Evolutionary conservation across 2,329 filamentous ascomycete genomes (phyloP), one percentile per base, ranked within the genome.

Genomic region (Alternaria atra): DNA sequence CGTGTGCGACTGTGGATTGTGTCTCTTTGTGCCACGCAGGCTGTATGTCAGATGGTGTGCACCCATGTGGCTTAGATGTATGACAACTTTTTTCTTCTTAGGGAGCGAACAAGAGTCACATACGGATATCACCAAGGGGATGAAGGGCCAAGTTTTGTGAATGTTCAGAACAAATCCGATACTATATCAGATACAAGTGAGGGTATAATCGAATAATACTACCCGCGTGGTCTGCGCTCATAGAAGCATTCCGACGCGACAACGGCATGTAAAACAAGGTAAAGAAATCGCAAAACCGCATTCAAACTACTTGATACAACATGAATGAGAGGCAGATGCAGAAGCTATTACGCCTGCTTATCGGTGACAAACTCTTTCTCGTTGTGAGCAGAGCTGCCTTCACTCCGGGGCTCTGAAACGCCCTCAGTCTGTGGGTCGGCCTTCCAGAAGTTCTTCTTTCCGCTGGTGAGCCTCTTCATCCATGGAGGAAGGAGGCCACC

Each of bases 401-500:
- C 74, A 29, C 69, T 74, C 57, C 62, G 67, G 47, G 66, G 62
- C 42, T 70, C 73, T n/a, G 47, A 39, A 39, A 76, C 66, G 25
- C 74, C 73, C 27, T 71, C 67, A 40, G 55, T 65, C 60, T 73
- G 59, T 12, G 69, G 66, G n/a, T 74, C 68, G 12, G 66, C 62
- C 56, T 63, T 71, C 91, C 91, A 93, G 75, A 94, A 94, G 68
- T 90, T 86, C 80, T 85, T 90, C 82, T 92, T 91, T 29, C 92
- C 92, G 37, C 80, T 80, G 0, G 79, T 74, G 5, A 90, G 80
- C 30, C 92, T 85, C 58, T 84, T 81, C 52, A 93, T 73, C 92
- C 92, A 96, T 0, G 87, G 87, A 0, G 92, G 92, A 27, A 94
- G 79, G 51, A 95, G 80, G 1, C 92, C 92, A 15, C 92, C 91